Conservation (phyloP, 176 grass and related monocot genomes). For the Hsuehochloa calcarea region DNA sequence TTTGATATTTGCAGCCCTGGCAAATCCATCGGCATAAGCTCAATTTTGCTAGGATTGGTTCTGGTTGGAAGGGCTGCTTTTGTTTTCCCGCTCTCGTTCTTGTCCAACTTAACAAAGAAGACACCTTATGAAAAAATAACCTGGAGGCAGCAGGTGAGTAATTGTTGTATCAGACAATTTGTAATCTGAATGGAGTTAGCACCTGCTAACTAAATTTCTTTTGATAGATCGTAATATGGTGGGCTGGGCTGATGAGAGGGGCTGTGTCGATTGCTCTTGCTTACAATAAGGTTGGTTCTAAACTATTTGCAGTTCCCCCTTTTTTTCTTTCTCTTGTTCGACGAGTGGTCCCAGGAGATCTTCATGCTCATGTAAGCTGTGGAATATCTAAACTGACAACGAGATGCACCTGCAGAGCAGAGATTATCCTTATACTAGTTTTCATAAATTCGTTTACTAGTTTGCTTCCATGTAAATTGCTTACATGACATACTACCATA, state of each 20-base stretch:
- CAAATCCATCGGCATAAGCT: constrained; percentile 83
- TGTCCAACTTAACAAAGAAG: constrained; percentile 92
- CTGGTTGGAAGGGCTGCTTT: constrained; percentile 92
- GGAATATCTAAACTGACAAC: background rate
- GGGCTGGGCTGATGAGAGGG: constrained; percentile 98
- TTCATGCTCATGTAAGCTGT: background rate
- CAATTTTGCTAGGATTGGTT: constrained; percentile 85
- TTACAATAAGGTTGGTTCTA: constrained; percentile 85
- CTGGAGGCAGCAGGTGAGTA: constrained; percentile 73
- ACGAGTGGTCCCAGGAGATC: background rate
- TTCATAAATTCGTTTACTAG: background rate
- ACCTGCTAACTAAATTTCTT: constrained; percentile 28
- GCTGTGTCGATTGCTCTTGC: constrained; percentile 98
- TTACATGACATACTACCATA: background rate
- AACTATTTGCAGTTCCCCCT: background rate
- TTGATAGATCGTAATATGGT: constrained; percentile 83
- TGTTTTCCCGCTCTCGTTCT: constrained; percentile 91
- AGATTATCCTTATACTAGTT: background rate
- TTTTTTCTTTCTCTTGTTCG: background rate
- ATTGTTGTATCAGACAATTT: background rate
- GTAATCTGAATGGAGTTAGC: background rate
- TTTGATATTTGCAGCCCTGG: constrained; percentile 64
- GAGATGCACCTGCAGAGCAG: background rate
- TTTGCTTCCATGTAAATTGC: background rate
- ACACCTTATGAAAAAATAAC: constrained; percentile 61